Percentiles rank a stretch among this genome's conserved stretches.
Evolutionary conservation across 208 protist genomes (phyloP).

Genomic region (Naegleria fowleri): DNA sequence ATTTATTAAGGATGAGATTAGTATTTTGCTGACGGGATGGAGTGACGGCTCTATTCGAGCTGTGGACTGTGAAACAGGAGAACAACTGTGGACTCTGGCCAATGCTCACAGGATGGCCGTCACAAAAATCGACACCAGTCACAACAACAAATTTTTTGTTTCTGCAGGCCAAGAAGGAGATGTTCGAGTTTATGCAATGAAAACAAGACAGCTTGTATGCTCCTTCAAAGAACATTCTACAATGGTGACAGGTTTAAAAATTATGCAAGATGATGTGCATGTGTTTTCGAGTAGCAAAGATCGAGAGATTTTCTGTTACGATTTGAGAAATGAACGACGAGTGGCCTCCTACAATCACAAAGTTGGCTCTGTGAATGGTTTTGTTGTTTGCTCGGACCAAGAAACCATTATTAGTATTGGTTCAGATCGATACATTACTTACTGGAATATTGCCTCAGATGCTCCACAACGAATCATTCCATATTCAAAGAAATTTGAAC

Average conservation of each 20-base stretch:
- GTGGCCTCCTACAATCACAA: neutral
- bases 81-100: slow-evolving; percentile 40
- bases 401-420: slow-evolving; percentile 8
- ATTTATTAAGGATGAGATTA: neutral
- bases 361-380: neutral
- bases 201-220: slow-evolving; percentile 39
- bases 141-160: slow-evolving; percentile 51
- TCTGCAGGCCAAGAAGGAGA: slow-evolving; percentile 47
- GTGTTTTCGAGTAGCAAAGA: slow-evolving; percentile 18
- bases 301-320: neutral
- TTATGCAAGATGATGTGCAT: neutral
- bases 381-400: slow-evolving; percentile 2
- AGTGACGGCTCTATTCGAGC: slow-evolving; percentile 47
- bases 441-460: neutral
- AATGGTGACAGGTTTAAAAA: neutral
- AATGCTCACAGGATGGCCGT: slow-evolving; percentile 45
- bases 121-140: slow-evolving; percentile 37
- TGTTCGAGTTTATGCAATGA: slow-evolving; percentile 51
- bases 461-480: neutral
- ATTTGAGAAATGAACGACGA: slow-evolving; percentile 3
- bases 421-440: neutral
- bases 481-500: neutral
- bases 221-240: slow-evolving; percentile 1
- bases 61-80: slow-evolving; percentile 43
- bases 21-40: slow-evolving; percentile 37